Evolutionary conservation across 768 basidiomycete genomes (phyloP).

Genomic region (Hericium erinaceus): DNA sequence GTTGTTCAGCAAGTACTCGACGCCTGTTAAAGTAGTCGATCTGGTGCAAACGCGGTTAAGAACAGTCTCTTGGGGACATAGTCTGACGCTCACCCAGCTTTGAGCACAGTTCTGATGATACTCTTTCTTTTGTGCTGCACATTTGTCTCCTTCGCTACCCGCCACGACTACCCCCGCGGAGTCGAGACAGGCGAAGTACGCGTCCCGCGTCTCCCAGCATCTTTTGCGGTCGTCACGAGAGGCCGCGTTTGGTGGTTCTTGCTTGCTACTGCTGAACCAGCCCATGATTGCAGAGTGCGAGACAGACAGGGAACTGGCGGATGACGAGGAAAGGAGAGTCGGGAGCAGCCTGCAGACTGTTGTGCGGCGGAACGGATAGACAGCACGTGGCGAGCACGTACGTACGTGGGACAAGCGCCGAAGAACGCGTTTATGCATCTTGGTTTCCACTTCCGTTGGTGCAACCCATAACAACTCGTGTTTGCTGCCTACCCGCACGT

Average conservation of each 20-base stretch:
- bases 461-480: neutral
- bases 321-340: neutral
- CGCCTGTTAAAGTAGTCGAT: slow-evolving; percentile 94
- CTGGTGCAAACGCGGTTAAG: slow-evolving; percentile 29
- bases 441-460: neutral
- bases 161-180: slow-evolving; percentile 56
- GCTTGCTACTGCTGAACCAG: slow-evolving; percentile 29
- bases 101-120: slow-evolving; percentile 76
- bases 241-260: slow-evolving; percentile 31
- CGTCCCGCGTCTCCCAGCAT: slow-evolving; percentile 83
- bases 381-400: neutral
- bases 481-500: neutral
- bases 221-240: slow-evolving; percentile 60
- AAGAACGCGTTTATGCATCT: neutral
- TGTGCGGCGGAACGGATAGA: neutral
- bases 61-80: neutral
- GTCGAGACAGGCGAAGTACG: slow-evolving; percentile 82
- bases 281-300: slow-evolving; percentile 15
- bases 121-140: slow-evolving; percentile 40
- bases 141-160: slow-evolving; percentile 59
- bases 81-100: slow-evolving; percentile 66
- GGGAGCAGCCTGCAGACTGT: neutral
- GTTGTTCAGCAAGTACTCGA: slow-evolving; percentile 70
- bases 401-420: neutral
- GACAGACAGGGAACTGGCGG: neutral